These are phyloP conservation scores for Papilionanthe hybrid DNA, from an alignment of 116 monocot genomes.

Conservation along the genomic window DNA sequence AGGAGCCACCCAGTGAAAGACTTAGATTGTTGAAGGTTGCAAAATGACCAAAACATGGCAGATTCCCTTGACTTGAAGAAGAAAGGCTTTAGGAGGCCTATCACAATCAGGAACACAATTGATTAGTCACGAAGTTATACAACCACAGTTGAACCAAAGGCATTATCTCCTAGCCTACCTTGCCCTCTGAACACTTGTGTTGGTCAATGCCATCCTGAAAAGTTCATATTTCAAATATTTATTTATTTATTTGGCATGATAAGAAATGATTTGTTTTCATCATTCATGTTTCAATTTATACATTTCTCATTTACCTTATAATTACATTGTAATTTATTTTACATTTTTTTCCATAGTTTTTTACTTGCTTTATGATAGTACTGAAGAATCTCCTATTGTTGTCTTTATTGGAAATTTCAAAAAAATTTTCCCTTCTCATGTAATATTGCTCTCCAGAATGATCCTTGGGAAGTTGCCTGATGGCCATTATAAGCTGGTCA, in stretches of 20 bases:
- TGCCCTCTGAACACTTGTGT: too few species aligned
- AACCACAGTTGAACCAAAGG: too few species aligned
- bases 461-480: slow-evolving; percentile 69
- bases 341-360: not conserved
- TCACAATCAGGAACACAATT: too few species aligned
- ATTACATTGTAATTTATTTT: not conserved
- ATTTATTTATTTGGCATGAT: not conserved
- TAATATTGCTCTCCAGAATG: slow-evolving; percentile 40
- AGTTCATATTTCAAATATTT: not conserved
- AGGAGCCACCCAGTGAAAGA: too few species aligned
- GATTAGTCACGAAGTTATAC: too few species aligned
- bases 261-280: not conserved
- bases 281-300: not conserved
- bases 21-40: too few species aligned
- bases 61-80: too few species aligned
- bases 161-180: too few species aligned
- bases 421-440: not conserved
- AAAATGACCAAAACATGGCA: too few species aligned
- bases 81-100: too few species aligned
- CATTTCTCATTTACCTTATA: not conserved
- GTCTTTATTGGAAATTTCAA: not conserved
- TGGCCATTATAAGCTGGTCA: slow-evolving; percentile 73
- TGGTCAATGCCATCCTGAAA: too few species aligned
- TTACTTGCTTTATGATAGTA: not conserved
- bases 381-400: not conserved